Evolutionary conservation across 306 rosid genomes (phyloP), one percentile per base, ranked within the genome.

Genomic region (Fragaria vesca): DNA sequence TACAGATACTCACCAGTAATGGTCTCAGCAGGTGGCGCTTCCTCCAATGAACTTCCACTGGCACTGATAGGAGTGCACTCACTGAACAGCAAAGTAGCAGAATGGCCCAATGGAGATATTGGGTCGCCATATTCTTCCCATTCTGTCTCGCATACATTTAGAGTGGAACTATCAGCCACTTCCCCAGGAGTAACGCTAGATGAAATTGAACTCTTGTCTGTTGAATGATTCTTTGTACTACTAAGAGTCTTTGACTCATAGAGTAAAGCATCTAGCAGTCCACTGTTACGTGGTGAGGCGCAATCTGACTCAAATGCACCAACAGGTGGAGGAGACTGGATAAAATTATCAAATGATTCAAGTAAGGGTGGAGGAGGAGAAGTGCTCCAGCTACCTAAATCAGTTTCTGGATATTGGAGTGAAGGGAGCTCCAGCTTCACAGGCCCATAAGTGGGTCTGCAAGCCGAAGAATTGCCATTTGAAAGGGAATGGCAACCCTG

Each of bases 381-480:
- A 79, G 86, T 80, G 61, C 88, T 91, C 97, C 97, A 90, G 87
- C 88, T 83, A 80, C 95, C 79, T 80, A 92, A 85, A 85, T 96
- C 98, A 84, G 91, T 83, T 84, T 93, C 91, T 79, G 94, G 79
- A 96, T 87, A 90, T 96, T 96, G 99, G 99, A 93, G 91, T 93
- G 99, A 96, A 96, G 99, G 99, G 98, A 96, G 99, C 98, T 96
- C 99, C 85, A 75, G 84, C 97, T 95, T 93, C 98, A 80, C 87
- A 72, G 88, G 85, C 93, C 87, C 91, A 50, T 40, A 80, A 76
- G 82, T 55, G 79, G 97, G 92, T 93, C 77, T 79, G 79, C 98
- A 96, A 93, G 97, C 86, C 67, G 98, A 91, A 92, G 88, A 87
- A 83, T 89, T 91, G 89, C 94, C 98, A 96, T 93, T 93, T 82